Evolutionary conservation across 2,329 filamentous ascomycete species (phyloP).

Genomic region (Chrysoporthe cubensis): DNA sequence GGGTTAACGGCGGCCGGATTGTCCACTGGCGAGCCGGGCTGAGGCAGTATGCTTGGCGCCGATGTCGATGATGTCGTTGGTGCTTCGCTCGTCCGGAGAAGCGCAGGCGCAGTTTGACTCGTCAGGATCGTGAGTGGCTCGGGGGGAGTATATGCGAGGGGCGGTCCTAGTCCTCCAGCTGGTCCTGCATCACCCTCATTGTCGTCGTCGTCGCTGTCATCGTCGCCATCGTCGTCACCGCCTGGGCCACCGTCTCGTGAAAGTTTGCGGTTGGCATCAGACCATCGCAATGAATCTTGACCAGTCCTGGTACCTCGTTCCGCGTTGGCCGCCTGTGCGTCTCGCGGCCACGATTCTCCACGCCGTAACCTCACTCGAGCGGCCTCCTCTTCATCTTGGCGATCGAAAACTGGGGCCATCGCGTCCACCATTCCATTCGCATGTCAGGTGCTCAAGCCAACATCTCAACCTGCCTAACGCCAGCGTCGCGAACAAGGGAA

Average conservation of each 20-base stretch:
- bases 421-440: slow-evolving; percentile 21
- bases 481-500: slow-evolving; percentile 23
- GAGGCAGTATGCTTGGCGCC: slow-evolving; percentile 25
- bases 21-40: slow-evolving; percentile 16
- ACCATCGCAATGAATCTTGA: not conserved
- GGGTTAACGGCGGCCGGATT: slow-evolving; percentile 12
- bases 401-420: slow-evolving; percentile 27
- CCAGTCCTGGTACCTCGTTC: not conserved
- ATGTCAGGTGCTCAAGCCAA: slow-evolving; percentile 23
- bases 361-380: slow-evolving; percentile 7
- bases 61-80: not conserved
- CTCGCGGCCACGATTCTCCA: slow-evolving; percentile 11
- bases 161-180: not conserved
- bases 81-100: not conserved
- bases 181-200: not conserved
- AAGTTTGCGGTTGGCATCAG: not conserved
- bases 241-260: slow-evolving; percentile 16
- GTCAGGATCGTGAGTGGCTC: not conserved
- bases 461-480: slow-evolving; percentile 26
- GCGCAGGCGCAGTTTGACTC: not conserved
- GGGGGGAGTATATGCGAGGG: not conserved
- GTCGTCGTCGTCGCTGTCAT: slow-evolving; percentile 18
- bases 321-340: not conserved
- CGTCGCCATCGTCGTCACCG: slow-evolving; percentile 6
- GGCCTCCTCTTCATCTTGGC: slow-evolving; percentile 7